Evolutionary conservation across 75 land plant genomes (phyloP).

Genomic region (Sequoia sempervirens): DNA sequence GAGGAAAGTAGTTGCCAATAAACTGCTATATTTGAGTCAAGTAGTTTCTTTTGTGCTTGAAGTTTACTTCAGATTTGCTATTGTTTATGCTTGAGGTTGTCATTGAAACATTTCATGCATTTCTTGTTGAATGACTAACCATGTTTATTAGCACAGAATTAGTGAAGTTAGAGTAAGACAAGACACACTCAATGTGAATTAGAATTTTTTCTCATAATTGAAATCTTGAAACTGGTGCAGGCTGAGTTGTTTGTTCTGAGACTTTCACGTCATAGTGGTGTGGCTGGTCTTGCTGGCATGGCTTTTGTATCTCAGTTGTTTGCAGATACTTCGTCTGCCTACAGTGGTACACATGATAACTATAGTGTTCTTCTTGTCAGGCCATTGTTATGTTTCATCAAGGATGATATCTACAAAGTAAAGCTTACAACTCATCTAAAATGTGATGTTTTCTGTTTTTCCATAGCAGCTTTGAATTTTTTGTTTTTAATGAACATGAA

Average conservation of each 20-base stretch:
- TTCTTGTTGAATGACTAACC: not conserved
- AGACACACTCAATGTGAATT: not conserved
- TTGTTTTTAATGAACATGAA: not conserved
- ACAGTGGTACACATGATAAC: constrained; percentile 12
- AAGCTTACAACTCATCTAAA: not conserved
- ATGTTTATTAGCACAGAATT: not conserved
- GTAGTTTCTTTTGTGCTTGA: not conserved
- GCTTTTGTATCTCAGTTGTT: constrained; percentile 67
- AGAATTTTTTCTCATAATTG: constrained; percentile 1
- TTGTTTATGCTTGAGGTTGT: not conserved
- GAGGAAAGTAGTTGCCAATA: not conserved
- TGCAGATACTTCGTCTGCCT: constrained; percentile 13
- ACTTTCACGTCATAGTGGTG: constrained; percentile 79
- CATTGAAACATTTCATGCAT: not conserved
- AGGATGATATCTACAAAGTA: constrained; percentile 81
- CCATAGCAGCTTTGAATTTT: not conserved
- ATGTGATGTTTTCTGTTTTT: not conserved
- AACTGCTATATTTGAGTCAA: not conserved
- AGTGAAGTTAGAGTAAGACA: not conserved
- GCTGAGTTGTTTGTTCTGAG: constrained; percentile 83
- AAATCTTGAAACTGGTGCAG: constrained; percentile 30
- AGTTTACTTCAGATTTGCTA: not conserved
- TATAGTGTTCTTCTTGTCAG: constrained; percentile 57
- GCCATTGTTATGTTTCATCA: constrained; percentile 69
- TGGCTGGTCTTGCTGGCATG: constrained; percentile 93